Evolutionary conservation across 2,329 filamentous ascomycete species (phyloP).

Genomic region (Ceratocystis alfenasii): DNA sequence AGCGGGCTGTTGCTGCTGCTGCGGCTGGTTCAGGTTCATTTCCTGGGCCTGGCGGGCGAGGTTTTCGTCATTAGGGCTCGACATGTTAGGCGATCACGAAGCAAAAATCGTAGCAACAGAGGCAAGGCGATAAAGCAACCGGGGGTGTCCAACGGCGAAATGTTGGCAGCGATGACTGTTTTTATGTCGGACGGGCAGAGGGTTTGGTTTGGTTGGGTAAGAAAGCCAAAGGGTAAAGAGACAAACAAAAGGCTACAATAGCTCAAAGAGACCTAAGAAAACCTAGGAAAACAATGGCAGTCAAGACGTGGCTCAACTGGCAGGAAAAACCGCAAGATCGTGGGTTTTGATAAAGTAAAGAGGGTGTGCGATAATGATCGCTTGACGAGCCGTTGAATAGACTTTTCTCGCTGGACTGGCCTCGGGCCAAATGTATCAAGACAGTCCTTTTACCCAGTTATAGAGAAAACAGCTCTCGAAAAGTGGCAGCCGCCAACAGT

Average conservation of each 20-base stretch:
- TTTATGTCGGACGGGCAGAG: not conserved
- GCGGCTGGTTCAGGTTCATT: conserved; percentile 62
- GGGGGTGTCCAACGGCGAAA: not conserved
- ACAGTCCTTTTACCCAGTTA: not conserved
- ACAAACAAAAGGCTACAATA: not conserved
- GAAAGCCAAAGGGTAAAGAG: not conserved
- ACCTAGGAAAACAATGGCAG: not conserved
- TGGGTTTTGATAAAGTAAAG: not conserved
- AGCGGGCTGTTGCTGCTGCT: conserved; percentile 43
- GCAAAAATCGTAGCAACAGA: not conserved
- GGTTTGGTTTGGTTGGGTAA: not conserved
- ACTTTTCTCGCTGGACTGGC: conserved; percentile 9
- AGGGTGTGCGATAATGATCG: conserved; percentile 8
- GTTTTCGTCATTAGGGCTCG: conserved; percentile 90
- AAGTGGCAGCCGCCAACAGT: not conserved
- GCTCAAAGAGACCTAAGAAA: not conserved
- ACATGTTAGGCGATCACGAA: conserved; percentile 44
- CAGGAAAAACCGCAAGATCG: not conserved
- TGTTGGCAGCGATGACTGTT: not conserved
- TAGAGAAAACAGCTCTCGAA: not conserved
- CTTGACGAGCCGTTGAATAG: conserved; percentile 8
- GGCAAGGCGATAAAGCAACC: not conserved
- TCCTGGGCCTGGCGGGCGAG: conserved; percentile 70
- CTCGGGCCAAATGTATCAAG: conserved; percentile 13
- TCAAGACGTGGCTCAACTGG: not conserved